Base-by-base conservation (phyloP, 2,329 filamentous ascomycete genomes). In the Emergomyces orientalis region DNA sequence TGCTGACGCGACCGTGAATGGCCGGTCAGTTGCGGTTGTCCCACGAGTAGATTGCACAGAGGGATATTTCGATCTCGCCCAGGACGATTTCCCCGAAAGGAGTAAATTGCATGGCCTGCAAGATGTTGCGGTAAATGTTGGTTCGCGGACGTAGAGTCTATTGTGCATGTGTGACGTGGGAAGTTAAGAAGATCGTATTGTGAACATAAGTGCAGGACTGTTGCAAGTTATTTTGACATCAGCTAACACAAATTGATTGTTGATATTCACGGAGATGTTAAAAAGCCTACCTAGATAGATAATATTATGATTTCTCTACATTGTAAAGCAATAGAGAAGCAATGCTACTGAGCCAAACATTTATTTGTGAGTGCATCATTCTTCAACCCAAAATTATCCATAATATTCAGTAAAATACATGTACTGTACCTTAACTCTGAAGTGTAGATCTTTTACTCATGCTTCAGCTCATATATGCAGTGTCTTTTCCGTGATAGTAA, bases 111-210 rank as follows among this genome's bases (percentile, higher is more conserved):
- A 67, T 56, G 69, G 89, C 72, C 93, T 89, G 56, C 74, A 75
- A 69, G 81, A 89, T 7, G 77, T 76, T 22, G 81, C 67, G 69
- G 87, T 84, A 66, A 79, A 76, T 0, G 78, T 78, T 75, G 88
- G 91, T 47, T 69, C 68, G 39, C 37, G 37, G 25, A 32, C 37
- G 8, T 45, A 45, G 8, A 13, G n/a, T 9, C 3, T 22, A 57
- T n/a, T 11, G 14, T 54, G 51, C 27, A 17, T 11, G 30, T 19
- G n/a, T 8, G 54, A 25, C n/a, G 22, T 25, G 19, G 32, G 11
- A 25, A n/a, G n/a, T 22, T 39, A 22, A 8, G 51, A 17, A 30
- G 1, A 14, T 25, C 4, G 5, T 27, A 17, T 27, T 30, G 49
- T 17, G 27, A 8, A 5, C 6, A 34, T 54, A 19, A 8, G 1